Evolutionary conservation across 257 asterid genomes (phyloP).

Genomic region (Prunella vulgaris): DNA sequence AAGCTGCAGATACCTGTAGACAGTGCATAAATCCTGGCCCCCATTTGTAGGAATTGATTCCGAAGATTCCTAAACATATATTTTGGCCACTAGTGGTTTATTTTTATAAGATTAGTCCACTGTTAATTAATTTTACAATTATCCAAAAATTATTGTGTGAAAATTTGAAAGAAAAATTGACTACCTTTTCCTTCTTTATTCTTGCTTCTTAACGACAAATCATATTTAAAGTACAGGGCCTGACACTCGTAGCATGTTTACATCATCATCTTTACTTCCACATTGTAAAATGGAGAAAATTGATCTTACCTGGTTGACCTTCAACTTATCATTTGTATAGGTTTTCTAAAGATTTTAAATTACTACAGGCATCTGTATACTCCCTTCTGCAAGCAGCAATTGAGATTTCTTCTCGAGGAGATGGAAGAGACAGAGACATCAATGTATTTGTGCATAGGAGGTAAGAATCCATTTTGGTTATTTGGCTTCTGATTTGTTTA

Average conservation of each 20-base stretch:
- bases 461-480: constrained; percentile 32
- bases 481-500: constrained; percentile 11
- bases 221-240: not conserved
- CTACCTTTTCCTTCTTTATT: not conserved
- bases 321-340: constrained; percentile 3
- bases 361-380: constrained; percentile 80
- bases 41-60: not conserved
- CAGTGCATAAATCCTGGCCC: not conserved
- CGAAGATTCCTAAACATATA: not conserved
- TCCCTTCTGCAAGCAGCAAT: constrained; percentile 83
- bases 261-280: not conserved
- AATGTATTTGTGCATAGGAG: constrained; percentile 80
- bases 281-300: not conserved
- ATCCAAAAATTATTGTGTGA: not conserved
- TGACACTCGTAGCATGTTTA: not conserved
- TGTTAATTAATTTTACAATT: not conserved
- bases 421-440: constrained; percentile 83
- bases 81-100: not conserved
- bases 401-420: constrained; percentile 91
- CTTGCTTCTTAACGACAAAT: not conserved
- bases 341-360: constrained; percentile 29
- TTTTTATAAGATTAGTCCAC: not conserved
- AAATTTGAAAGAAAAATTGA: not conserved
- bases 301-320: not conserved
- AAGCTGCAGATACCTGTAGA: not conserved